Evolutionary conservation across 495 filamentous ascomycete species (phyloP), one percentile per base, ranked within the genome.

Genomic region (Opeltia flavorubescens): DNA sequence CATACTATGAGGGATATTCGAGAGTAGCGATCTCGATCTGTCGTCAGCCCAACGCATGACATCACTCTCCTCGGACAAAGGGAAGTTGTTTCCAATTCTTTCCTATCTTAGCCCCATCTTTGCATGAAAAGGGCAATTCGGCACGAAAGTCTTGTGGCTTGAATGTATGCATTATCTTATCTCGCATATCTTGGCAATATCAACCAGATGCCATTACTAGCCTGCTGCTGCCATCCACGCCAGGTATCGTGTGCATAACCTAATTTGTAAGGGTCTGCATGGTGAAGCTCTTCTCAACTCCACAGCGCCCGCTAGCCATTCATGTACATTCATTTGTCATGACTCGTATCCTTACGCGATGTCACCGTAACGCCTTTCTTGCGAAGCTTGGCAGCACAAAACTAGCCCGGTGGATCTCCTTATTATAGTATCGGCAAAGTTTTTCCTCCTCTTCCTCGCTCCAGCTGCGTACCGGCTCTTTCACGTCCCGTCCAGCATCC

Each of bases 351-450:
- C n/a, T n/a, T n/a, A n/a, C n/a, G n/a, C n/a, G n/a, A n/a, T 41
- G 38, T 41, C 39, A 52, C 24, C 53, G 29, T 43, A 55, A 43
- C 12, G 83, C 88, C 70, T 82, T 74, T 57, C 83, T 74, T 12
- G 93, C 89, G 61, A 95, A 96, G 55, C 76, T 95, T 18, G 91
- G 91, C 60, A 99, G 70, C 44, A 95, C 68, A 65, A 95, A 99
- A 65, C 79, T 80, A 33, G 93, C 89, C 68, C 85, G 79, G 70
- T 99, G 93, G 63, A 96, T 89, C 58, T 86, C 81, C 57, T 81
- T 72, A 68, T 89, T 96, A 73, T 96, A 96, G 76, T 99, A 99
- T 60, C 77, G 71, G 81, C 83, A 94, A 43, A 86, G 69, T 67
- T 83, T 81, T 58, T 82, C 79, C 76, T 99, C 93, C 66, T 95